Conservation (phyloP, 1,284 basidiomycete genomes). For the Wallemia hederae region DNA sequence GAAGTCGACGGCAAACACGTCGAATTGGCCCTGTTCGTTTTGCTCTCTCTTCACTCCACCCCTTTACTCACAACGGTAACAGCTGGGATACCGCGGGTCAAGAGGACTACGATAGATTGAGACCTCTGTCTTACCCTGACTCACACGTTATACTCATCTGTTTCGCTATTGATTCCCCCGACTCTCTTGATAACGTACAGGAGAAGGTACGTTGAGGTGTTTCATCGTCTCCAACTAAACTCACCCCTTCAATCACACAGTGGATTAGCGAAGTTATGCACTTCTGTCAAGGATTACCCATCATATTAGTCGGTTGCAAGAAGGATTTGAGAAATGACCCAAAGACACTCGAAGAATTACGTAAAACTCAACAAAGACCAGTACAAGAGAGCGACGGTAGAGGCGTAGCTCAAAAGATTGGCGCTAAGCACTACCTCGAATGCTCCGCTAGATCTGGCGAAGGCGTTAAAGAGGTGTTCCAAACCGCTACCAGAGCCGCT, state of each 20-base stretch:
- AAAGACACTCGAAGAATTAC: slow-evolving; percentile 44
- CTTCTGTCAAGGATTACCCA: slow-evolving; percentile 59
- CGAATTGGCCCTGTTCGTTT: slow-evolving; percentile 85
- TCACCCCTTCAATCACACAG: slow-evolving; percentile 17
- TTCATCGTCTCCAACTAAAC: background rate
- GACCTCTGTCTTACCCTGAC: slow-evolving; percentile 74
- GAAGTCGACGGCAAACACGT: slow-evolving; percentile 51
- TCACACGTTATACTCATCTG: slow-evolving; percentile 69
- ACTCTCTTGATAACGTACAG: slow-evolving; percentile 78
- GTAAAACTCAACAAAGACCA: background rate
- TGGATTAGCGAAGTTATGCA: slow-evolving; percentile 86
- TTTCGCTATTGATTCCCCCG: slow-evolving; percentile 71
- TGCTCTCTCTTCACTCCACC: slow-evolving; percentile 18
- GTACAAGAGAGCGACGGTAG: slow-evolving; percentile 27
- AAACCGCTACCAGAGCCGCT: slow-evolving; percentile 55
- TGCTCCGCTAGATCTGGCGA: slow-evolving; percentile 68
- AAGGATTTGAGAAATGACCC: slow-evolving; percentile 55
- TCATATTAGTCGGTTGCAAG: slow-evolving; percentile 79
- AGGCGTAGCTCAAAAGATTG: slow-evolving; percentile 64
- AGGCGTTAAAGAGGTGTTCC: slow-evolving; percentile 75
- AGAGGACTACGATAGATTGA: slow-evolving; percentile 77
- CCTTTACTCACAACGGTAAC: slow-evolving; percentile 2
- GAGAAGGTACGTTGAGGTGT: slow-evolving; percentile 44
- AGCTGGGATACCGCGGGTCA: slow-evolving; percentile 28
- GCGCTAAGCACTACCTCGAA: slow-evolving; percentile 62